A percentile compares a stretch with the other conserved stretches of the same genome.
Conservation (phyloP, 176 grass and related monocot species). For the Musa acuminata region DNA sequence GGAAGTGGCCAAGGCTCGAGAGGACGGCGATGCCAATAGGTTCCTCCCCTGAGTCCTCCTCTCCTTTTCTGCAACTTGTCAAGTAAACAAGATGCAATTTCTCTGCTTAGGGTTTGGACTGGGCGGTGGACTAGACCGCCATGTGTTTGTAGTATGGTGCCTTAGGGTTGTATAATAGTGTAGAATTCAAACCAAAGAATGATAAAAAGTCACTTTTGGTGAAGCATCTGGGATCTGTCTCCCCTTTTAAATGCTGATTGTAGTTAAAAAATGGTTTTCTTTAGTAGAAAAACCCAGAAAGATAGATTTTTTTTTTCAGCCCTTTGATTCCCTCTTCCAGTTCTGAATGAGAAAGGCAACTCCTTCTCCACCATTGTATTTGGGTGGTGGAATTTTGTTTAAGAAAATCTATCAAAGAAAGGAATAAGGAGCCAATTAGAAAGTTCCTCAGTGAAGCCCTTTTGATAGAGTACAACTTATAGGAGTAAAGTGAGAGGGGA, state of each 20-base stretch:
- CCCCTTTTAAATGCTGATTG: background rate
- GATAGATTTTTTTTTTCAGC: background rate
- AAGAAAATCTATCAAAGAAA: background rate
- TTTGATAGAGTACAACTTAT: background rate
- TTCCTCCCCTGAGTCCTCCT: conserved; percentile 41
- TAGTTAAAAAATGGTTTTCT: background rate
- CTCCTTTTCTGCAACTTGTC: background rate
- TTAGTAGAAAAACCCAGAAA: background rate
- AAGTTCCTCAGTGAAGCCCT: background rate
- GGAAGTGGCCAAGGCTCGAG: background rate
- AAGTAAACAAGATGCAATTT: background rate
- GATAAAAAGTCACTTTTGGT: background rate
- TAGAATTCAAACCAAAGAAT: background rate
- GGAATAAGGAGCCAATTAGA: background rate
- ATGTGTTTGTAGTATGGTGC: background rate
- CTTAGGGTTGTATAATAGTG: background rate
- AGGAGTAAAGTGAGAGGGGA: background rate
- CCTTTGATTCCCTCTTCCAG: background rate
- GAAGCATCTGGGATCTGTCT: background rate
- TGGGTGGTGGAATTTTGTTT: background rate
- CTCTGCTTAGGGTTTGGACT: background rate
- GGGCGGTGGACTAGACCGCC: background rate
- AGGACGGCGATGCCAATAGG: conserved; percentile 24
- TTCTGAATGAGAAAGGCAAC: background rate
- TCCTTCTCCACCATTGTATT: background rate